A percentile compares a stretch with the other conserved stretches of the same genome.
These are phyloP conservation scores for Pythium diclinum DNA, from an alignment of 352 stramenopile genomes.

Conservation along the genomic window DNA sequence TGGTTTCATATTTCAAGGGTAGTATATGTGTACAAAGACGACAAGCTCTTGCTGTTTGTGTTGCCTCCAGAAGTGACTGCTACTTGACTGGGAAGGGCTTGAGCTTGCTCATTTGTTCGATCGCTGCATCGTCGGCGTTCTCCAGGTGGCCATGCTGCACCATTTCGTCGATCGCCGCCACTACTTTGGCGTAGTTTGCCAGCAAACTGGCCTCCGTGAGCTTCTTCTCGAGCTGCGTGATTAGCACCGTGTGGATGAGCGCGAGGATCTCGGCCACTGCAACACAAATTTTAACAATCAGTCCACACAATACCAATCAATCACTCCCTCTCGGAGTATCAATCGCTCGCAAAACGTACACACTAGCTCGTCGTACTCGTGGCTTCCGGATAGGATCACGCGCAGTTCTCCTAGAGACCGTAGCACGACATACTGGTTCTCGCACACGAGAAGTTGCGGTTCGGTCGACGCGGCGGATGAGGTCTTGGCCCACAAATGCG, in stretches of 20 bases:
- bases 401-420: constrained; percentile 57
- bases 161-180: constrained; percentile 66
- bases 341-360: constrained; percentile 33
- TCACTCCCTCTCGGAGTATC: neutral
- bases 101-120: constrained; percentile 57
- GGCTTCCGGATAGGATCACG: constrained; percentile 53
- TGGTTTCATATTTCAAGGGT: neutral
- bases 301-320: neutral
- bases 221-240: constrained; percentile 68
- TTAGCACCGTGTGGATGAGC: constrained; percentile 45
- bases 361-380: constrained; percentile 73
- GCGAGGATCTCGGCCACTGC: constrained; percentile 59
- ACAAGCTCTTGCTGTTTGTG: neutral
- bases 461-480: constrained; percentile 26
- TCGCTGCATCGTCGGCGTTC: constrained; percentile 42
- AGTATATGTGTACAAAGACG: neutral
- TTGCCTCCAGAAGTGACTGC: neutral
- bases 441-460: constrained; percentile 45
- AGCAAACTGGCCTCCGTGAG: constrained; percentile 54
- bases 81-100: constrained; percentile 44
- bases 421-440: constrained; percentile 58
- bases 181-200: constrained; percentile 60
- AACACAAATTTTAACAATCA: neutral
- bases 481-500: constrained; percentile 31
- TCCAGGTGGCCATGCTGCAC: constrained; percentile 59